Percentiles rank a stretch among this genome's conserved stretches.
Evolutionary conservation across 345 rosid species (phyloP).

Genomic region (Gossypium thurberi): DNA sequence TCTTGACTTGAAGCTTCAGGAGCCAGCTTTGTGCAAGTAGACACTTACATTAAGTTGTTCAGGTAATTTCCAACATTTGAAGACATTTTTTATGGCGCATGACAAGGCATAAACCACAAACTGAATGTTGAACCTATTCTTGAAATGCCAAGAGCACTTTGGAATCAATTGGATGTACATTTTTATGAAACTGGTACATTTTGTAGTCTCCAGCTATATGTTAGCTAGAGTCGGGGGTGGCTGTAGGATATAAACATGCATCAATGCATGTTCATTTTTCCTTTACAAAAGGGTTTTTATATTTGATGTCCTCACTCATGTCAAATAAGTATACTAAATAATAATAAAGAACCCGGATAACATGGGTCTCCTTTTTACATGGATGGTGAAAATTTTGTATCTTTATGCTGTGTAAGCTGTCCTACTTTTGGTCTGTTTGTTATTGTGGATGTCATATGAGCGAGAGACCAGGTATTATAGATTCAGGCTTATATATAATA

Average conservation of each 20-base stretch:
- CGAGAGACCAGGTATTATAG: no score
- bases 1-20: conserved; percentile 45
- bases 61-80: neutral
- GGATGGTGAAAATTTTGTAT: neutral
- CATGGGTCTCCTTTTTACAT: neutral
- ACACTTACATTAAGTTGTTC: neutral
- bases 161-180: neutral
- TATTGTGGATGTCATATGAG: no score
- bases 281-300: neutral
- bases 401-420: no score
- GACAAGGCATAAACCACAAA: neutral
- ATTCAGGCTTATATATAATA: no score
- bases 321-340: no score
- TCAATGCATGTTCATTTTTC: neutral
- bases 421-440: no score
- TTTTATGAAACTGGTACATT: neutral
- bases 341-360: neutral
- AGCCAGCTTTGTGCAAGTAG: conserved; percentile 34
- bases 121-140: neutral
- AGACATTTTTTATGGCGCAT: neutral
- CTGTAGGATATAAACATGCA: neutral
- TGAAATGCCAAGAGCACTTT: neutral
- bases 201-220: neutral
- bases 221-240: neutral
- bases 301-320: no score